phyloP scores from a whole-genome alignment of 345 rosid species.

The Adansonia digitata region DNA sequence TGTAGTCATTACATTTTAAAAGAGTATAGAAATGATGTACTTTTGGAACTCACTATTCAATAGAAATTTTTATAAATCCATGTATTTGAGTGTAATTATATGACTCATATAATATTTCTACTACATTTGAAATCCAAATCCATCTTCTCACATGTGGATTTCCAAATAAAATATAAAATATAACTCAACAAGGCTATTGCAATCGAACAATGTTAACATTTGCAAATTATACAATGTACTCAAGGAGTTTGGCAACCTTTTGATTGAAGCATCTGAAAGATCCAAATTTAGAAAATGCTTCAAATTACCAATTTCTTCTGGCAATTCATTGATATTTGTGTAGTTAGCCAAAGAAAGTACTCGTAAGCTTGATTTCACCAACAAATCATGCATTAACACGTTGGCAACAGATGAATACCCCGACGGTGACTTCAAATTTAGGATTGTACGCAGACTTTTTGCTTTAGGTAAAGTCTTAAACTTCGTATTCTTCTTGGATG shows the following conservation, averaged over 20 bases:
- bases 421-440: background rate
- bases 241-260: background rate
- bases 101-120: background rate
- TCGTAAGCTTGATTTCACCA: background rate
- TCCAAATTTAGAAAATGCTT: conserved; percentile 2
- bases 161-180: background rate
- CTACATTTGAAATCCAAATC: background rate
- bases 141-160: too few species aligned
- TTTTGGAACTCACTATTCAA: background rate
- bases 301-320: too few species aligned
- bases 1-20: background rate
- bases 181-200: conserved; percentile 21
- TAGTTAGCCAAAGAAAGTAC: background rate
- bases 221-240: conserved; percentile 30
- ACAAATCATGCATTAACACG: too few species aligned
- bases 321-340: background rate
- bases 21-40: background rate
- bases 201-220: conserved; percentile 23
- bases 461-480: background rate
- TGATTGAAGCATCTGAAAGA: background rate
- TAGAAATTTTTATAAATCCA: background rate
- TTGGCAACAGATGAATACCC: background rate
- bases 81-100: background rate
- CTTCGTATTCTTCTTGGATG: background rate
- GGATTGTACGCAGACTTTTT: too few species aligned